Conservation (phyloP, 805 yeast genomes). For the Clavispora carvajalis region DNA sequence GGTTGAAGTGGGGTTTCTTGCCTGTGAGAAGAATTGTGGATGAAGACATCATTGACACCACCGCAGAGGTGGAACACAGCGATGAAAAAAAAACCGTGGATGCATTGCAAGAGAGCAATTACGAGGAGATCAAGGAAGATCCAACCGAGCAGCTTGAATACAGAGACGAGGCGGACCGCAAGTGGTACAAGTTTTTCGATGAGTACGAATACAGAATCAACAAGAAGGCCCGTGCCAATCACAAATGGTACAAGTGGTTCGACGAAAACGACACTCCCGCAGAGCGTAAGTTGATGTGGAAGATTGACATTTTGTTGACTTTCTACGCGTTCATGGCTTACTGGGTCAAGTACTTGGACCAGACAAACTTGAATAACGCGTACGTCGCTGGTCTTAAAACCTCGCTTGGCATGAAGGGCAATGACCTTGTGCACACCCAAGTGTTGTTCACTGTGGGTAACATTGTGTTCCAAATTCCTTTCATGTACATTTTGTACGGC, state of each 20-base stretch:
- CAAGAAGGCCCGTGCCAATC: slow-evolving; percentile 12
- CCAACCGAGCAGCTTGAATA: slow-evolving; percentile 26
- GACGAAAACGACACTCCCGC: slow-evolving; percentile 22
- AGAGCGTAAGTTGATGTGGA: slow-evolving; percentile 25
- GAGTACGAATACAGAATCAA: slow-evolving; percentile 26
- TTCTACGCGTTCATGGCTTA: slow-evolving; percentile 27
- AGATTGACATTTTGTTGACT: slow-evolving; percentile 24
- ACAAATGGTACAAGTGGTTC: slow-evolving; percentile 27
- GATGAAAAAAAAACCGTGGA: slow-evolving; percentile 2
- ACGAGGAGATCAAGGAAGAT: slow-evolving; percentile 2
- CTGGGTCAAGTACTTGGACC: slow-evolving; percentile 26
- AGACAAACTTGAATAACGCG: slow-evolving; percentile 21
- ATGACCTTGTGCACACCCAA: slow-evolving; percentile 25
- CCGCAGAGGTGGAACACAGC: not conserved
- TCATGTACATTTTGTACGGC: slow-evolving; percentile 20
- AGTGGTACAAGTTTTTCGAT: slow-evolving; percentile 45
- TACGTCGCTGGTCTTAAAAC: slow-evolving; percentile 23
- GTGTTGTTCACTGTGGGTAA: slow-evolving; percentile 21
- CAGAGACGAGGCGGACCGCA: slow-evolving; percentile 49
- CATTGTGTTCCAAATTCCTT: slow-evolving; percentile 23
- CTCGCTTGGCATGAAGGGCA: slow-evolving; percentile 22
- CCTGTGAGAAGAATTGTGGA: slow-evolving; percentile 32
- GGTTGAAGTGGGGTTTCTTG: slow-evolving; percentile 30
- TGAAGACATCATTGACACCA: slow-evolving; percentile 15
- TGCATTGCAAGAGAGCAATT: slow-evolving; percentile 10